phyloP scores from a whole-genome alignment of 371 early-diverging fungal species.

The Mucor sp. region DNA sequence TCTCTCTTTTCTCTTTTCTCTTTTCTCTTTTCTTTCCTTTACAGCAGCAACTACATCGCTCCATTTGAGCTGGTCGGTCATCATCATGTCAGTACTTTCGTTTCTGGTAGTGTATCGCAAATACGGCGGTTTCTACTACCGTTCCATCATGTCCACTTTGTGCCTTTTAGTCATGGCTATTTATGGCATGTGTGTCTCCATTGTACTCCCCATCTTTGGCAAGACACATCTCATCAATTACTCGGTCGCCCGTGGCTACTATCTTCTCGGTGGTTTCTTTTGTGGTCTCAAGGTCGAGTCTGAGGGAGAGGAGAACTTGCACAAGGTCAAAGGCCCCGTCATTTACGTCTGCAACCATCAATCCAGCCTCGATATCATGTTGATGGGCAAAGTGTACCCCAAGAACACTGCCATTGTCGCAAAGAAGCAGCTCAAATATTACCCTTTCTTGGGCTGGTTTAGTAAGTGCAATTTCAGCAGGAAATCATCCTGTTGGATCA shows the following conservation, averaged over 20 bases:
- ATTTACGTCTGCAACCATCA: slow-evolving; percentile 90
- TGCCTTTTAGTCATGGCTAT: slow-evolving; percentile 32
- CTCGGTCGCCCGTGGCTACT: slow-evolving; percentile 61
- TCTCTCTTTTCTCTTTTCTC: background rate
- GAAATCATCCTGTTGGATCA: background rate
- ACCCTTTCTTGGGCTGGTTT: slow-evolving; percentile 87
- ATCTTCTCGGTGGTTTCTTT: slow-evolving; percentile 46
- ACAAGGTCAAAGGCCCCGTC: slow-evolving; percentile 51
- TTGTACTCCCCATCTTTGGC: slow-evolving; percentile 49
- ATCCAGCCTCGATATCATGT: slow-evolving; percentile 77
- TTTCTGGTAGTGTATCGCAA: slow-evolving; percentile 9
- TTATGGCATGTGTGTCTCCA: slow-evolving; percentile 49
- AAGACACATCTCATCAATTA: slow-evolving; percentile 60
- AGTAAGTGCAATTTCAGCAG: slow-evolving; percentile 59
- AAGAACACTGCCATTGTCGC: slow-evolving; percentile 76
- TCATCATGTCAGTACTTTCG: background rate
- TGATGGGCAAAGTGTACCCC: slow-evolving; percentile 76
- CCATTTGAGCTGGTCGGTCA: background rate
- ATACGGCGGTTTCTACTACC: slow-evolving; percentile 37
- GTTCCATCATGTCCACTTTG: slow-evolving; percentile 24
- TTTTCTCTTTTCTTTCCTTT: background rate
- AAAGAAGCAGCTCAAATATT: slow-evolving; percentile 78
- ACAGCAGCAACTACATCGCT: background rate
- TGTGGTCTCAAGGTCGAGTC: slow-evolving; percentile 62
- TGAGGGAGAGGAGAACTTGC: slow-evolving; percentile 64